A percentile compares a stretch with the other conserved stretches of the same genome.
Conservation (phyloP, 208 protist species). For the Trypanosoma rangeli region DNA sequence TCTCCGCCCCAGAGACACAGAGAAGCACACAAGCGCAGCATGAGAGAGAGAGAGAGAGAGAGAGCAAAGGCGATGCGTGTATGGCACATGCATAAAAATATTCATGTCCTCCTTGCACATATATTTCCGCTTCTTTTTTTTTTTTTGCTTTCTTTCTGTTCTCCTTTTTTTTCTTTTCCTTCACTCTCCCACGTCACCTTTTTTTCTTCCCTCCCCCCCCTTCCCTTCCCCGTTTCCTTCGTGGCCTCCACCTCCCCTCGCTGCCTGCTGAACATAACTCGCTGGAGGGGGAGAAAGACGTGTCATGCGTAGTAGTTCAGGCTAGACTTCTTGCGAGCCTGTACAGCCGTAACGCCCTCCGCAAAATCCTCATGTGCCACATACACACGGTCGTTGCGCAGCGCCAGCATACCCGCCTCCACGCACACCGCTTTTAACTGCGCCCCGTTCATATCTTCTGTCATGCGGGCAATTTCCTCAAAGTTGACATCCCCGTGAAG, state of each 20-base stretch:
- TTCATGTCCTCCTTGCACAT: neutral
- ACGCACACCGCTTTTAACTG: conserved; percentile 99
- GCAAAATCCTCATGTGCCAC: conserved; percentile 99
- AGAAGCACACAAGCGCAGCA: neutral
- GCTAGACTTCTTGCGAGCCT: conserved; percentile 99
- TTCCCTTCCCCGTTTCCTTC: neutral
- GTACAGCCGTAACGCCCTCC: conserved; percentile 97
- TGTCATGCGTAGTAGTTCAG: conserved; percentile 99
- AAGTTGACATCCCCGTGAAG: conserved; percentile 97
- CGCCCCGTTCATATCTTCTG: conserved; percentile 99
- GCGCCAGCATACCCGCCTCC: conserved; percentile 99
- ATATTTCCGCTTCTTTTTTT: neutral
- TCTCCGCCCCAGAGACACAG: neutral
- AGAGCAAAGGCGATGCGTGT: neutral
- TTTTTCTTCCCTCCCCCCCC: neutral
- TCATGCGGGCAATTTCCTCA: conserved; percentile 98
- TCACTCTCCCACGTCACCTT: neutral
- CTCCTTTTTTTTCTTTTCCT: neutral
- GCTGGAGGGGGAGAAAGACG: neutral
- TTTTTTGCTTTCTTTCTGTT: neutral
- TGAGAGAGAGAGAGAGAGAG: neutral
- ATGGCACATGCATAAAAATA: neutral
- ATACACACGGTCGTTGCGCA: conserved; percentile 92
- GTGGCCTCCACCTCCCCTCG: neutral
- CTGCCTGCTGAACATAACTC: neutral